phyloP scores from a whole-genome alignment of 2,329 filamentous ascomycete genomes.

The Hyphodiscus sp. region DNA sequence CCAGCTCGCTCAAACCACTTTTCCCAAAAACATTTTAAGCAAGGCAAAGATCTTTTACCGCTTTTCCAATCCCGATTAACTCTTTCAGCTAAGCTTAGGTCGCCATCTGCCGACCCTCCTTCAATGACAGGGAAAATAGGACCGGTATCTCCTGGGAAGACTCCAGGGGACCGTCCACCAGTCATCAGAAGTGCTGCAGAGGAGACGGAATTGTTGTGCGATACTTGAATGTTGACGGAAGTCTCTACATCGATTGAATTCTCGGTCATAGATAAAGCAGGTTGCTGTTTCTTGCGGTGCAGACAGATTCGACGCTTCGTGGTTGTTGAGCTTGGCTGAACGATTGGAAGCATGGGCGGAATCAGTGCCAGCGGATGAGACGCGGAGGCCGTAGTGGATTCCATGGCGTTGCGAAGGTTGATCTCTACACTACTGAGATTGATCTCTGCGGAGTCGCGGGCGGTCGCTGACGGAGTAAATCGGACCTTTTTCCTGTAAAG shows the following conservation, averaged over 20 bases:
- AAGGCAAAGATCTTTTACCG: neutral
- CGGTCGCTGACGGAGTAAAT: constrained; percentile 22
- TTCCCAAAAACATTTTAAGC: neutral
- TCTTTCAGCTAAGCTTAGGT: neutral
- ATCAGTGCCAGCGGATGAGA: constrained; percentile 11
- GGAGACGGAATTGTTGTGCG: constrained; percentile 4
- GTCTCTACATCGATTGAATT: neutral
- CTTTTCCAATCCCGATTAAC: neutral
- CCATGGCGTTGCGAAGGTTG: constrained; percentile 16
- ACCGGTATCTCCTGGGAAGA: neutral
- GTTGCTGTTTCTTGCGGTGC: neutral
- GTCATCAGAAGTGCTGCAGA: constrained; percentile 18
- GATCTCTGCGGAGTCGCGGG: constrained; percentile 19
- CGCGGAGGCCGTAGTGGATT: constrained; percentile 11
- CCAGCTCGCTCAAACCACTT: neutral
- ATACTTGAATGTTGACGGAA: neutral
- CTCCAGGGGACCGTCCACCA: constrained; percentile 2
- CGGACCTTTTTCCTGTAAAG: constrained; percentile 12
- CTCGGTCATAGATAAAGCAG: neutral
- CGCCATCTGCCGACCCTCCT: neutral
- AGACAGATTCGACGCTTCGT: neutral
- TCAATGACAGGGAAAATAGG: neutral
- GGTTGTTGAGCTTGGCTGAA: neutral
- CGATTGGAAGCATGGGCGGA: neutral
- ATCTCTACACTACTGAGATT: constrained; percentile 17